Evolutionary conservation across 345 rosid genomes (phyloP).

Genomic region (Salix brachista): DNA sequence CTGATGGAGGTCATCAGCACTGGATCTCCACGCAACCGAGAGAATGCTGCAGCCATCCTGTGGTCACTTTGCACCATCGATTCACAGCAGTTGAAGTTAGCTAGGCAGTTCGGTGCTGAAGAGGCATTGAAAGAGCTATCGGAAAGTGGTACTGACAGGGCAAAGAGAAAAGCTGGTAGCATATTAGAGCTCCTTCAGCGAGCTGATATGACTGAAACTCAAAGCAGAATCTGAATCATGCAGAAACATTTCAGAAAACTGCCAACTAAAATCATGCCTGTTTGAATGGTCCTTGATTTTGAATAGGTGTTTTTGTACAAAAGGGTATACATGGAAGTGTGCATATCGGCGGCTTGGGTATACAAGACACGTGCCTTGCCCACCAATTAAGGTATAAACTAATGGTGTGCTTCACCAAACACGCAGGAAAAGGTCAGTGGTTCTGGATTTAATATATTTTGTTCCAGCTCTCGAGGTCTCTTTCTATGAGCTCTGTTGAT

Average conservation of each 20-base stretch:
- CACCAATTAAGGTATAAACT: neutral
- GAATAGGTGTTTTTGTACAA: neutral
- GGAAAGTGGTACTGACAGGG: conserved; percentile 91
- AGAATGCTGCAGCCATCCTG: conserved; percentile 79
- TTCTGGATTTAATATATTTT: neutral
- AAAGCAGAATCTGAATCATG: conserved; percentile 14
- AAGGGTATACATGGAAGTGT: neutral
- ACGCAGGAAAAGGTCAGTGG: neutral
- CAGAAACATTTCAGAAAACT: neutral
- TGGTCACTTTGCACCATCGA: conserved; percentile 78
- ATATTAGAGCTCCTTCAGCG: conserved; percentile 70
- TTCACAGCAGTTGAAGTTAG: conserved; percentile 53
- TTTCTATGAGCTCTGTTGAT: neutral
- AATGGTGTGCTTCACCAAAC: neutral
- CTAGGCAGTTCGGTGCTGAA: conserved; percentile 68
- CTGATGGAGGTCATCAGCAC: conserved; percentile 76
- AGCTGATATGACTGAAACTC: conserved; percentile 28
- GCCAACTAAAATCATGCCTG: neutral
- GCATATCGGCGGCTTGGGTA: neutral
- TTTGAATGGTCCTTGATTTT: neutral
- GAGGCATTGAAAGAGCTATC: conserved; percentile 68
- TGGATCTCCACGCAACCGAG: conserved; percentile 90
- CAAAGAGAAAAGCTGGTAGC: conserved; percentile 87
- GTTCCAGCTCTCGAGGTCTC: neutral
- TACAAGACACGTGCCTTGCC: neutral